phyloP scores from a whole-genome alignment of 2,329 filamentous ascomycete species.

The Paecilomyces sp. region DNA sequence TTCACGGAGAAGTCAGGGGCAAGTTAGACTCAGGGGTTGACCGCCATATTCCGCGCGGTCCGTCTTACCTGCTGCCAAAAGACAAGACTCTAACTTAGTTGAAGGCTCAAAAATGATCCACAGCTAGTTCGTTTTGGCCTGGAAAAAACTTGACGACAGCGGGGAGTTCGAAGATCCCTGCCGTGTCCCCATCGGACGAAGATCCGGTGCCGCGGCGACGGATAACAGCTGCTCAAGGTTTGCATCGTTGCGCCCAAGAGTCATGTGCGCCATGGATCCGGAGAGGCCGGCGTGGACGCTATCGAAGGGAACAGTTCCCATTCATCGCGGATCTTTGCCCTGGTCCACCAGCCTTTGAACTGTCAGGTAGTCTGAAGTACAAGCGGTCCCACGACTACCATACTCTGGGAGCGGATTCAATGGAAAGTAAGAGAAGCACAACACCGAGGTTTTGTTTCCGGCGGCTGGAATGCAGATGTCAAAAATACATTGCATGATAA shows the following conservation, averaged over 20 bases:
- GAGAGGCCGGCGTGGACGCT: background rate
- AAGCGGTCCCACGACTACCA: background rate
- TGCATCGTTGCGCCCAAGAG: background rate
- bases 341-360: background rate
- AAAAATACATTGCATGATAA: background rate
- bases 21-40: background rate
- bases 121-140: background rate
- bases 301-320: background rate
- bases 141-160: background rate
- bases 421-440: constrained; percentile 1
- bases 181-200: constrained; percentile 19
- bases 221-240: constrained; percentile 13
- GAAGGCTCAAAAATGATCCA: background rate
- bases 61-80: background rate
- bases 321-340: background rate
- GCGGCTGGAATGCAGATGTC: background rate
- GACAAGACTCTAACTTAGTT: background rate
- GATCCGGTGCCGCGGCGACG: constrained; percentile 31
- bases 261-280: constrained; percentile 2
- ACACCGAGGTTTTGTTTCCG: background rate
- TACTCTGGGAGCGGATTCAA: background rate
- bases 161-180: background rate
- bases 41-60: background rate
- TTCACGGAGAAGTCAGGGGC: background rate
- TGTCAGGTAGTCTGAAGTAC: background rate